Evolutionary conservation across 192 early-diverging fungal genomes (phyloP).

Genomic region (Podila horticola): DNA sequence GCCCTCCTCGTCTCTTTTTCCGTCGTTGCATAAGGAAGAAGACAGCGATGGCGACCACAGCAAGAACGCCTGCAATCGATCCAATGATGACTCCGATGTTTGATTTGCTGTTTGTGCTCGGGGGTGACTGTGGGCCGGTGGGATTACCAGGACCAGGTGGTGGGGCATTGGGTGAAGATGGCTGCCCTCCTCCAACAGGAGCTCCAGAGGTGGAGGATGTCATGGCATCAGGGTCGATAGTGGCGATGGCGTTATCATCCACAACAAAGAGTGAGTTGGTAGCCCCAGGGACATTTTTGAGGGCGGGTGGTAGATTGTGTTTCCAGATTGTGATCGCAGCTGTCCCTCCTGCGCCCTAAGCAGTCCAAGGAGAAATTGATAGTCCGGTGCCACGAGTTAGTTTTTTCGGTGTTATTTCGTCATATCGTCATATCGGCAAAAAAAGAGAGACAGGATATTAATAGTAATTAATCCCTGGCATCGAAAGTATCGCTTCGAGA

Average conservation of each 20-base stretch:
- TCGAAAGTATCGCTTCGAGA: background rate
- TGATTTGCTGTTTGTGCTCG: background rate
- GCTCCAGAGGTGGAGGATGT: background rate
- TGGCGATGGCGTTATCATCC: background rate
- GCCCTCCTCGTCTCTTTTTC: conserved; percentile 4
- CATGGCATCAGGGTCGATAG: background rate
- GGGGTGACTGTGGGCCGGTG: background rate
- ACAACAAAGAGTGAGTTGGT: background rate
- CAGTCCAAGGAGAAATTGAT: background rate
- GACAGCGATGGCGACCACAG: background rate
- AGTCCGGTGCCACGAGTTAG: background rate
- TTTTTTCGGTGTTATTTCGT: background rate
- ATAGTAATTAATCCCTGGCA: background rate
- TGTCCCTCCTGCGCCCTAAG: background rate
- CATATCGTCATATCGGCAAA: background rate
- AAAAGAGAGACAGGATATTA: background rate
- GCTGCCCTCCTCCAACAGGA: background rate
- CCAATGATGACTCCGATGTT: conserved; percentile 18
- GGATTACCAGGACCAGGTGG: background rate
- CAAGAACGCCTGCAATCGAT: conserved; percentile 7
- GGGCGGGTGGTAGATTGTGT: background rate
- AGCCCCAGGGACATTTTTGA: background rate
- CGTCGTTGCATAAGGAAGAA: conserved; percentile 4
- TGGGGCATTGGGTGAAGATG: background rate
- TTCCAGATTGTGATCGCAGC: background rate